Base-by-base conservation (phyloP, 2,329 filamentous ascomycete genomes). In the Fusarium nanum region DNA sequence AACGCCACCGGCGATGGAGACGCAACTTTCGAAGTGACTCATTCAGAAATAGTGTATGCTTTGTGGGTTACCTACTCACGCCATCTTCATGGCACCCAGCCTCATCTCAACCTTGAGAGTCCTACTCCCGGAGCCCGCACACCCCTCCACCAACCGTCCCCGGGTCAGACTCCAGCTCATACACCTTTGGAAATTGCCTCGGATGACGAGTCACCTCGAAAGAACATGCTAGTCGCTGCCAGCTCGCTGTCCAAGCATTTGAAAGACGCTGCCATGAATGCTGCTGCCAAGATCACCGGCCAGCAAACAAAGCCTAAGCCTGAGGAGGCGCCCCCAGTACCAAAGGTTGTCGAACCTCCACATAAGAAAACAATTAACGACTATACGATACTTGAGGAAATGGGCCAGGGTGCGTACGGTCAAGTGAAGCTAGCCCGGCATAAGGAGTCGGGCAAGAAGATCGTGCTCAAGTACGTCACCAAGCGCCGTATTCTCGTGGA, bases 41-140 rank as follows among this genome's bases (percentile, higher is more conserved):
- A 86, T 66, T 88, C 90, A 18, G 94, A 98, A 78, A 87, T 97
- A 67, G 94, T 98, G 0, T 98, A 94, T 82, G 96, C 96, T 13
- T 83, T 99, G 30, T 99, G 96, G 96, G 92, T 99, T 71, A 98
- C 95, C 2, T 99, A 98, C 78, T 98, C 95, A 20, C 88, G 94
- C 67, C 93, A 98, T 76, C 85, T 98, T 14, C 96, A 99, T 78
- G 92, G 93, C 18, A 87, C 89, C 40, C 89, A 89, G 65, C 84
- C 85, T 55, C 81, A 80, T 59, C 79, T 90, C 48, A 86, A 88
- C n/a, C 83, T 87, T 22, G 83, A 90, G 40, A 90, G 90, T 25
- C 88, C 90, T 7, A 77, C 89, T 22, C 80, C 91, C 42, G 89
- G 89, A 30, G 83, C 87, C 20, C 84, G 86, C 22, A 94, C 93